Evolutionary conservation across 495 filamentous ascomycete genomes (phyloP), one percentile per base, ranked within the genome.

Genomic region (Pseudoneurospora amorphoporcata): DNA sequence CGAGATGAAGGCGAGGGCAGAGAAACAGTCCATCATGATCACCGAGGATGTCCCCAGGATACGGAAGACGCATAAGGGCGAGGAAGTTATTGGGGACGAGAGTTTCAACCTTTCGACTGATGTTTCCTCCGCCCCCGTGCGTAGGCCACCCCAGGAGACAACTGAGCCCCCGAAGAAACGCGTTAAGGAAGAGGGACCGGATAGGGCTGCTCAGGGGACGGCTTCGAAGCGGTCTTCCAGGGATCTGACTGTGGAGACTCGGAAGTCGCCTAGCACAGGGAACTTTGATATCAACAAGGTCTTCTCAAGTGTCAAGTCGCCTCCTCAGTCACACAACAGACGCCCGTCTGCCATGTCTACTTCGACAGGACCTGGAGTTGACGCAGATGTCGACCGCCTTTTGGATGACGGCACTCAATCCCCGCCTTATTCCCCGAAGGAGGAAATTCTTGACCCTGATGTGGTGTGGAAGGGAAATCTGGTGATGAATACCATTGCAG

Each of bases 21-120:
- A 98, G 74, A 92, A 95, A 74, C 94, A 97, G 75, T 89, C 93
- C 69, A 92, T 94, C 68, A 88, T 97, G 69, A 87, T 94, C 39
- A 89, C 92, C 45, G 93, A 97, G 43, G 90, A 94, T 75, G 89
- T 88, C 0, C 95, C 95, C 8, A 89, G 94, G 4, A 91, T 97
- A 71, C 88, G 94, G 76, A 90, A 92, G 74, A 98, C 95, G 3
- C 95, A 98, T 79, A 99, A 98, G 81, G 95, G 95, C 39, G 94
- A 98, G 72, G 95, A 99, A 77, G 72, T 97, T 16, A 87, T 99
- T 42, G 93, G 92, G 69, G 90, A 92, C 40, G 92, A 87, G 29
- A 75, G 74, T 70, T 75, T 81, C 32, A 71, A 47, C 39, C 74
- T 81, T 29, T 73, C 80, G 0, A 78, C 73, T 53, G 83, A 82